phyloP scores from a whole-genome alignment of 371 early-diverging fungal genomes.

The Mortierella sp. region DNA sequence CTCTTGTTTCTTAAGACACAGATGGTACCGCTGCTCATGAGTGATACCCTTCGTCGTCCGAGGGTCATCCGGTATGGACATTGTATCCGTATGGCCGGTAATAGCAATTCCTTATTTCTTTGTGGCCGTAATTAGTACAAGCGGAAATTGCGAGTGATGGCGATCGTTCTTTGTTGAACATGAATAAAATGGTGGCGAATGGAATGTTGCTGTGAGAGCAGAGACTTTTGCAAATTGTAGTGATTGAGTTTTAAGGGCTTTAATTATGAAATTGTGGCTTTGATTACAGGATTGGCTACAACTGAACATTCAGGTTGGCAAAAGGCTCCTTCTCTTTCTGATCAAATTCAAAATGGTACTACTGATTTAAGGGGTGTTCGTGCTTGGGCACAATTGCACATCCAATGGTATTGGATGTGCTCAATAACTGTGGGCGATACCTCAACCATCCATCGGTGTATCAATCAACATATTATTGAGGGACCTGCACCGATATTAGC shows the following conservation, averaged over 20 bases:
- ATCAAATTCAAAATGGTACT: constrained; percentile 52
- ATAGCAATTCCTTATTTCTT: not conserved
- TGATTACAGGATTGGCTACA: not conserved
- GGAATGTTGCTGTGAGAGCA: not conserved
- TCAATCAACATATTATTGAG: not conserved
- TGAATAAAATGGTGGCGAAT: not conserved
- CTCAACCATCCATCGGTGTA: constrained; percentile 22
- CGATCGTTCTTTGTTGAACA: not conserved
- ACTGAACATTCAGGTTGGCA: not conserved
- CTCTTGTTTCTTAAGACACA: constrained; percentile 49
- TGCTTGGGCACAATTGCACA: not conserved
- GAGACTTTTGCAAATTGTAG: not conserved
- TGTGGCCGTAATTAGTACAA: not conserved
- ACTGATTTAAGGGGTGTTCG: constrained; percentile 30
- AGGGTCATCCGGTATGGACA: constrained; percentile 4
- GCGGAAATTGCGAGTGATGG: constrained; percentile 4
- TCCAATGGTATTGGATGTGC: not conserved
- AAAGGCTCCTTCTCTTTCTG: constrained; percentile 35
- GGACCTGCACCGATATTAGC: not conserved
- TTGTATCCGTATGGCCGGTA: not conserved
- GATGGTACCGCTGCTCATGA: constrained; percentile 46
- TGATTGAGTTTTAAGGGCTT: constrained; percentile 9
- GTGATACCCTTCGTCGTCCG: constrained; percentile 39
- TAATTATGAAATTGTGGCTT: not conserved
- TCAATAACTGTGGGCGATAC: not conserved